phyloP scores from a whole-genome alignment of 495 filamentous ascomycete species.

The Pyronema omphalodes region DNA sequence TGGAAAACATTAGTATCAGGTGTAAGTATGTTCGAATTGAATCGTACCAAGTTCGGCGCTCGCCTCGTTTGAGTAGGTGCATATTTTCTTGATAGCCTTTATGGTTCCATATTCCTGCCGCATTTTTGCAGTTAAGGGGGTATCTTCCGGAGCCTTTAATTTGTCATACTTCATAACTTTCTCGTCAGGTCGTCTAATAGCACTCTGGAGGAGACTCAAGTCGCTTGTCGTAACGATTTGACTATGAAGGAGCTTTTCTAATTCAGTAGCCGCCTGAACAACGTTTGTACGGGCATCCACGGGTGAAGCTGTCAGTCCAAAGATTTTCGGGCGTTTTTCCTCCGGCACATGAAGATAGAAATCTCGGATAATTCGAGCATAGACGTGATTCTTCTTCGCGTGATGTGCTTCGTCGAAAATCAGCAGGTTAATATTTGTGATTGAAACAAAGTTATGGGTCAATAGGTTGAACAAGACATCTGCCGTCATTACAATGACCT shows the following conservation, averaged over 20 bases:
- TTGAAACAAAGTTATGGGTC: constrained; percentile 61
- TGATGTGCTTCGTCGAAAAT: constrained; percentile 97
- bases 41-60: constrained; percentile 39
- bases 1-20: constrained; percentile 19
- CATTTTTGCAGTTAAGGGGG: constrained; percentile 42
- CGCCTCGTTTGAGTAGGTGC: constrained; percentile 38
- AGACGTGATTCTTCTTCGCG: constrained; percentile 84
- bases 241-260: constrained; percentile 61
- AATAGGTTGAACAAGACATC: constrained; percentile 67
- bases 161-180: constrained; percentile 37
- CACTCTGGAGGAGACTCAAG: constrained; percentile 38
- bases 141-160: constrained; percentile 37
- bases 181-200: constrained; percentile 43
- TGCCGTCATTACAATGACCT: constrained; percentile 34
- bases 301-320: constrained; percentile 96
- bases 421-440: constrained; percentile 71
- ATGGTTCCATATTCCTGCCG: constrained; percentile 38
- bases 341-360: constrained; percentile 42
- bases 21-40: background rate
- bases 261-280: constrained; percentile 46
- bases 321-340: constrained; percentile 50
- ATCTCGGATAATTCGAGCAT: constrained; percentile 80
- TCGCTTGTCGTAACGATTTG: constrained; percentile 71
- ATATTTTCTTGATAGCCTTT: constrained; percentile 37
- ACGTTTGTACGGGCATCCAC: constrained; percentile 69